Conservation (phyloP, 768 basidiomycete genomes). For the Lepiota brunneoincarnata region DNA sequence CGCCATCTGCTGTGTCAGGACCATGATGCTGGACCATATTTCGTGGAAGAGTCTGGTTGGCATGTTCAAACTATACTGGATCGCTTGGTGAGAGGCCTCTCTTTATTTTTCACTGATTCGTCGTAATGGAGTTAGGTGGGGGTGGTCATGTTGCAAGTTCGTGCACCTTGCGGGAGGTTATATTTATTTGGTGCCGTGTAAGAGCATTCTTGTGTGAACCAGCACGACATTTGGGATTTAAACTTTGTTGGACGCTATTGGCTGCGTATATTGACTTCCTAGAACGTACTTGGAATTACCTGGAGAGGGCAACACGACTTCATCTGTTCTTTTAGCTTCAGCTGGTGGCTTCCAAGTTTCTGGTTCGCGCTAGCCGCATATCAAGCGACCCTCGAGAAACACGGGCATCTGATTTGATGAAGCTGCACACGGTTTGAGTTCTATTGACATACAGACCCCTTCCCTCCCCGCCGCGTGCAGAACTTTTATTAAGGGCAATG, state of each 20-base stretch:
- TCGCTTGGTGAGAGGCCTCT: neutral
- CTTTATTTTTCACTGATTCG: neutral
- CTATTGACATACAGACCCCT: too few relatives aligned
- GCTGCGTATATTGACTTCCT: neutral
- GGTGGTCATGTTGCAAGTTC: neutral
- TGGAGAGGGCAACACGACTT: neutral
- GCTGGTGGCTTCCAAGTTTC: too few relatives aligned
- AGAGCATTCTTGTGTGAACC: neutral
- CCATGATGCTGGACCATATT: slow-evolving; percentile 10
- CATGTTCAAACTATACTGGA: neutral
- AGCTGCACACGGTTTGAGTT: too few relatives aligned
- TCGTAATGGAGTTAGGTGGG: neutral
- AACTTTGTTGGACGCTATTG: neutral
- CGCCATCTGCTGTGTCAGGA: slow-evolving; percentile 16
- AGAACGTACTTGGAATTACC: neutral
- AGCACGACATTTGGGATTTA: too few relatives aligned
- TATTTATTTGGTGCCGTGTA: neutral
- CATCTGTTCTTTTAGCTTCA: too few relatives aligned
- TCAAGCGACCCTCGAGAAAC: too few relatives aligned
- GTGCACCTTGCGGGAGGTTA: neutral
- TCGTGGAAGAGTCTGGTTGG: slow-evolving; percentile 4
- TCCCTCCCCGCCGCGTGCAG: neutral
- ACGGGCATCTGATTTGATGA: too few relatives aligned
- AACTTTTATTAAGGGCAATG: too few relatives aligned
- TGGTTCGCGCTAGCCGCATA: too few relatives aligned